A percentile compares a stretch with the other conserved stretches of the same genome.
Conservation (phyloP, 345 rosid species). For the Eucalyptus sp. region DNA sequence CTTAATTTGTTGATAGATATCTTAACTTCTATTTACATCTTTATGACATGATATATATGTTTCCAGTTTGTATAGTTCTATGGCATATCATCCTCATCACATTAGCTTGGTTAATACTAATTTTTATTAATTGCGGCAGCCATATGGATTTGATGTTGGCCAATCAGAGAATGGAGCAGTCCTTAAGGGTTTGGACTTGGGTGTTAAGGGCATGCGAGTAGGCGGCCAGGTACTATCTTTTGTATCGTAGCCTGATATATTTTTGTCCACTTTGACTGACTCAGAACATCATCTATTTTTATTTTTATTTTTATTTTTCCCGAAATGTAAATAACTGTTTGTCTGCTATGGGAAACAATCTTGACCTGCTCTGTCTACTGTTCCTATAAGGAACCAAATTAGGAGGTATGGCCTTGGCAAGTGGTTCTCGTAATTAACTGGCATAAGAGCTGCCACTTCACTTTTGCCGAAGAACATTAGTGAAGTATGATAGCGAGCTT, state of each 20-base stretch:
- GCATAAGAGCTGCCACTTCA: neutral
- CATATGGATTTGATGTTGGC: conserved; percentile 93
- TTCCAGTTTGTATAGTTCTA: neutral
- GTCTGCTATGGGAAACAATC: neutral
- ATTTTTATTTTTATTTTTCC: neutral
- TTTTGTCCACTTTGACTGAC: neutral
- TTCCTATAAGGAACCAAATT: neutral
- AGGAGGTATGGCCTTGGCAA: neutral
- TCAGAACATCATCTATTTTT: neutral
- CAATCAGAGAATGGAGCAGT: conserved; percentile 82
- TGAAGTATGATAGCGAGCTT: neutral
- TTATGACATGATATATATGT: neutral
- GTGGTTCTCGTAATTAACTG: neutral
- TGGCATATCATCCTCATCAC: neutral
- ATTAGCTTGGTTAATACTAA: neutral
- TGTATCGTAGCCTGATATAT: neutral
- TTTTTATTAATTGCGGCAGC: conserved; percentile 26
- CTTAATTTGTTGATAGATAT: neutral
- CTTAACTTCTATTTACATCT: neutral
- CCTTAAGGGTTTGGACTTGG: conserved; percentile 90
- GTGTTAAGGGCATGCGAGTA: conserved; percentile 89
- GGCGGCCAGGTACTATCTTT: conserved; percentile 73
- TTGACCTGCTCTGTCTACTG: neutral
- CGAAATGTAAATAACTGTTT: neutral
- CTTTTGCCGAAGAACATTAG: neutral